A percentile compares a stretch with the other conserved stretches of the same genome.
These are phyloP conservation scores for Actinidia arguta DNA, from an alignment of 179 eudicot species.

Conservation along the genomic window DNA sequence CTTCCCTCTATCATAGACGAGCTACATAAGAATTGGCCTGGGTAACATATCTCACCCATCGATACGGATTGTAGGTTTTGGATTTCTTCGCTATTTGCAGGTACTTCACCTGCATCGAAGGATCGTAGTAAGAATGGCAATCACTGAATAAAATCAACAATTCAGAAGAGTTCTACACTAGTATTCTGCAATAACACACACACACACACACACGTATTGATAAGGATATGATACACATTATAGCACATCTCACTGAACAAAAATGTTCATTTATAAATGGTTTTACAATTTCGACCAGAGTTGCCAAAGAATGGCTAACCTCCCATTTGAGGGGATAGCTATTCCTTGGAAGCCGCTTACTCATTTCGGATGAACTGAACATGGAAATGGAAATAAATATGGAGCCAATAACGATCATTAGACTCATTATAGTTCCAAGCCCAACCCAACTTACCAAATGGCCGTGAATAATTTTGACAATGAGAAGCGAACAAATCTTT, in stretches of 20 bases:
- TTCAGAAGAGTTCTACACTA: background rate
- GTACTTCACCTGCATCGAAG: constrained; percentile 74
- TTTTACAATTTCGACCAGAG: background rate
- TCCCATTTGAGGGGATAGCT: background rate
- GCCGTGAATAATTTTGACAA: background rate
- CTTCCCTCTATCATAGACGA: constrained; percentile 30
- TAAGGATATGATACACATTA: background rate
- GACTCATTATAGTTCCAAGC: background rate
- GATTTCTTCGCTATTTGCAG: constrained; percentile 92
- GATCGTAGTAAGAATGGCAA: constrained; percentile 3
- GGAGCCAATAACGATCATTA: background rate
- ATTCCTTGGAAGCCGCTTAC: background rate
- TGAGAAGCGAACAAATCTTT: background rate
- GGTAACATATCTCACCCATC: constrained; percentile 97
- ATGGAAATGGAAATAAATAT: background rate
- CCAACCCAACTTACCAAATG: background rate
- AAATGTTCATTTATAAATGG: background rate
- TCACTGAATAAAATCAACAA: constrained; percentile 1
- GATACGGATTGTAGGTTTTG: constrained; percentile 81
- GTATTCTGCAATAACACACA: background rate
- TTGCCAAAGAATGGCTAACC: background rate
- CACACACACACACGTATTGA: background rate
- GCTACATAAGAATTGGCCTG: constrained; percentile 97
- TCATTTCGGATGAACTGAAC: background rate
- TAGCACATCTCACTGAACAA: background rate